Evolutionary conservation across 768 basidiomycete genomes (phyloP), one percentile per base, ranked within the genome.

Genomic region (Calocybe indica): DNA sequence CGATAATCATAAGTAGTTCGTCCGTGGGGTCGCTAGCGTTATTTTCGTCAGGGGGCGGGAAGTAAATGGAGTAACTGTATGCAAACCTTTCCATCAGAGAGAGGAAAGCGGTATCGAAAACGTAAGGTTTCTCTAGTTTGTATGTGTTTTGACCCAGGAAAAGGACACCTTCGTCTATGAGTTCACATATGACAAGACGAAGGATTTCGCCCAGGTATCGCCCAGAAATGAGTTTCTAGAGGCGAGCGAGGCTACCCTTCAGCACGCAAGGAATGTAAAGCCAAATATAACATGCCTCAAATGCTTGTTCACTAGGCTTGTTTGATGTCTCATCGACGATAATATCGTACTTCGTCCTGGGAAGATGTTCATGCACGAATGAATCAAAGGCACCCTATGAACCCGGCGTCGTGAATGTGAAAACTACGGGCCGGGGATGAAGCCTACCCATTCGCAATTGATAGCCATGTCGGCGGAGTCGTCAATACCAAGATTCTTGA

Each of bases 141-240:
- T 97, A 97, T 1, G 95, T 96, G 64, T 95, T 92, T 68, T 99
- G 95, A 22, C 96, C 94, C 30, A 96, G 79, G 83, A 99, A 99
- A 45, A 99, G 79, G 13, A 94, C 88, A 66, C 95, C 96, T 55
- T 93, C 88, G 61, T 96, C 94, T 61, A 96, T 92, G 42, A 99
- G 82, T 64, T 99, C 95, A 61, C 85, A 89, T 50, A 99, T 79
- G 55, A 97, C 85, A 29, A 98, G 74, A n/a, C 95, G 85, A 55
- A 97, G 76, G 57, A 98, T 92, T 69, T 99, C 95, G 50, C 95
- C 95, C 33, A 99, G 80, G 63, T 96, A 96, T 46, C 92, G 84
- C 43, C 93, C 93, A 1, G 93, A 93, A 49, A 96, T 95, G 55
- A 95, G 76, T 93, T 92, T 96, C 92, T 85, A 51, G 41, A 29